A percentile compares a stretch with the other conserved stretches of the same genome.
Evolutionary conservation across 78 protist species (phyloP).

Genomic region (Cavenderia fasciculata): DNA sequence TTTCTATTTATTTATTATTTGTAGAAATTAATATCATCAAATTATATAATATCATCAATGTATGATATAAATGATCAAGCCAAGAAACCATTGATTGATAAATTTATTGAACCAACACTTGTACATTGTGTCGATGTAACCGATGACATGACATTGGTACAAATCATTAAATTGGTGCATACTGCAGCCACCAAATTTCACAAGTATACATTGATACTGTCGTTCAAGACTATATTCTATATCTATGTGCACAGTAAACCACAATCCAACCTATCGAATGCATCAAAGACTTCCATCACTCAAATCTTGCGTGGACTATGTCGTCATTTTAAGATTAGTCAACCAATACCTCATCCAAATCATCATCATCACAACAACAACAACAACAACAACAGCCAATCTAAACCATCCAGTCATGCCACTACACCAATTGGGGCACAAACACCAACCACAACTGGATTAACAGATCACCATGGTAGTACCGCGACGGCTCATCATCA

Average conservation of each 20-base stretch:
- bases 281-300: conserved; percentile 57
- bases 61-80: not conserved
- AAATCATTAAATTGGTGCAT: conserved; percentile 33
- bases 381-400: not conserved
- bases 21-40: conserved; percentile 64
- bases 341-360: not conserved
- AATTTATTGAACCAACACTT: conserved; percentile 63
- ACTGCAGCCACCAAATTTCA: conserved; percentile 54
- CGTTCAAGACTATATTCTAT: conserved; percentile 61
- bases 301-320: conserved; percentile 38
- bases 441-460: not conserved
- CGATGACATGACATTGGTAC: conserved; percentile 68
- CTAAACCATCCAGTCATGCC: not conserved
- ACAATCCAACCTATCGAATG: conserved; percentile 30
- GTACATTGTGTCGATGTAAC: conserved; percentile 35
- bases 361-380: not conserved
- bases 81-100: conserved; percentile 36
- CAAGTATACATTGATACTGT: conserved; percentile 44
- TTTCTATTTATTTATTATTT: not conserved
- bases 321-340: not conserved
- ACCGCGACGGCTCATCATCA: not conserved
- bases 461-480: not conserved
- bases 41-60: conserved; percentile 46
- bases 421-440: not conserved
- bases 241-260: conserved; percentile 37